A percentile compares a stretch with the other conserved stretches of the same genome.
phyloP scores from a whole-genome alignment of 176 grass and related monocot genomes.

The Oryza nivara region DNA sequence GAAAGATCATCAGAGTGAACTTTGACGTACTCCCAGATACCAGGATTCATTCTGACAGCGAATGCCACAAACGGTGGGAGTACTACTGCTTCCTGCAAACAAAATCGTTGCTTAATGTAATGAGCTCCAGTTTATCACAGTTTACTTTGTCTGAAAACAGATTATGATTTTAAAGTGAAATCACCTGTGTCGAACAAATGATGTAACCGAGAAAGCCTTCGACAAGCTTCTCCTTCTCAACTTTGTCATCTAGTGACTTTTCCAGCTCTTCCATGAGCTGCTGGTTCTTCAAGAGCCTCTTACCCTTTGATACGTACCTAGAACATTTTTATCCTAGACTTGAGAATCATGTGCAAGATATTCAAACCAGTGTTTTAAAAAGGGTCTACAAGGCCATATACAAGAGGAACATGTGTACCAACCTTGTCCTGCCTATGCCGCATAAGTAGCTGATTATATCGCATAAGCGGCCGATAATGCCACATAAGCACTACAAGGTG shows the following conservation, averaged over 20 bases:
- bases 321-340: slow-evolving; percentile 18
- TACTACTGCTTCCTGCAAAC: slow-evolving; percentile 81
- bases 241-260: slow-evolving; percentile 90
- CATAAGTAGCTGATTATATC: too few species aligned
- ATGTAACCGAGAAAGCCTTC: slow-evolving; percentile 89
- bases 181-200: slow-evolving; percentile 89
- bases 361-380: too few species aligned
- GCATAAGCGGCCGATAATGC: too few species aligned
- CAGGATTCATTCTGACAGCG: slow-evolving; percentile 81
- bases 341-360: background rate
- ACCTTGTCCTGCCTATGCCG: too few species aligned
- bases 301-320: slow-evolving; percentile 90
- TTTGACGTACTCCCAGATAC: slow-evolving; percentile 92
- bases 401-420: too few species aligned
- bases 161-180: background rate
- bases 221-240: slow-evolving; percentile 78
- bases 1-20: slow-evolving; percentile 77
- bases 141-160: slow-evolving; percentile 1
- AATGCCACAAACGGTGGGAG: slow-evolving; percentile 82
- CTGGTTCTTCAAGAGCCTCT: slow-evolving; percentile 86
- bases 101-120: slow-evolving; percentile 12
- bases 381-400: too few species aligned
- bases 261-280: slow-evolving; percentile 83
- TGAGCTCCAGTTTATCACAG: background rate
- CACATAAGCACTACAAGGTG: too few species aligned